phyloP scores from a whole-genome alignment of 768 basidiomycete species.

The Suillus variegatus region DNA sequence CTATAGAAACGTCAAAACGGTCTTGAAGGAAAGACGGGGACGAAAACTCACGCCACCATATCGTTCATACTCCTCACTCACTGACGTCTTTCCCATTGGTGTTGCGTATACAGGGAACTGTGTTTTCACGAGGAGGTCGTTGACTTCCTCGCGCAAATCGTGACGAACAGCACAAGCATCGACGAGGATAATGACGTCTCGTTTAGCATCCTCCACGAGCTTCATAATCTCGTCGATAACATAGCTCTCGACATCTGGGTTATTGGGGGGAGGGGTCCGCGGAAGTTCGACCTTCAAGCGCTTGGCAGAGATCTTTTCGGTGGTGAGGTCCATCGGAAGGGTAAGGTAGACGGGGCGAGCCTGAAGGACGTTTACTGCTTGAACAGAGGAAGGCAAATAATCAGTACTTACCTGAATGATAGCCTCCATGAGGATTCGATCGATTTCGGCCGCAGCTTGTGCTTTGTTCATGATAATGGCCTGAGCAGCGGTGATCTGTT shows the following conservation, averaged over 20 bases:
- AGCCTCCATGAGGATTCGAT: slow-evolving; percentile 73
- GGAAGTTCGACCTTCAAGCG: slow-evolving; percentile 62
- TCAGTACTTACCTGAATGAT: slow-evolving; percentile 46
- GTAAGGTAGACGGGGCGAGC: slow-evolving; percentile 87
- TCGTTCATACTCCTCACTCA: slow-evolving; percentile 69
- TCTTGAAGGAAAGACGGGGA: background rate
- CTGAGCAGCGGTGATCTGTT: slow-evolving; percentile 74
- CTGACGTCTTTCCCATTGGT: slow-evolving; percentile 80
- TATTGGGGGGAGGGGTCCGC: slow-evolving; percentile 50
- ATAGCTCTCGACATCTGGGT: slow-evolving; percentile 59
- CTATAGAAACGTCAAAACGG: slow-evolving; percentile 34
- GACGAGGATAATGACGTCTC: slow-evolving; percentile 71
- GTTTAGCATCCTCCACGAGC: slow-evolving; percentile 56
- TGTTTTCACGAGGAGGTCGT: slow-evolving; percentile 63
- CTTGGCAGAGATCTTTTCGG: slow-evolving; percentile 62
- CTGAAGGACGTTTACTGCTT: slow-evolving; percentile 32
- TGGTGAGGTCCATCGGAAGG: slow-evolving; percentile 82
- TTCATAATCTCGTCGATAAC: slow-evolving; percentile 75
- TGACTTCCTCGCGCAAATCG: slow-evolving; percentile 60
- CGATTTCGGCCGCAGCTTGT: slow-evolving; percentile 70
- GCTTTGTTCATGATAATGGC: slow-evolving; percentile 54
- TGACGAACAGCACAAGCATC: slow-evolving; percentile 83
- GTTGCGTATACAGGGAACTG: slow-evolving; percentile 73
- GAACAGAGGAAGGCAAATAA: background rate
- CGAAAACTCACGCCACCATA: slow-evolving; percentile 72